These are phyloP conservation scores for Chrysopogon serrulatus DNA, from an alignment of 176 grass and related monocot genomes.

Conservation along the genomic window DNA sequence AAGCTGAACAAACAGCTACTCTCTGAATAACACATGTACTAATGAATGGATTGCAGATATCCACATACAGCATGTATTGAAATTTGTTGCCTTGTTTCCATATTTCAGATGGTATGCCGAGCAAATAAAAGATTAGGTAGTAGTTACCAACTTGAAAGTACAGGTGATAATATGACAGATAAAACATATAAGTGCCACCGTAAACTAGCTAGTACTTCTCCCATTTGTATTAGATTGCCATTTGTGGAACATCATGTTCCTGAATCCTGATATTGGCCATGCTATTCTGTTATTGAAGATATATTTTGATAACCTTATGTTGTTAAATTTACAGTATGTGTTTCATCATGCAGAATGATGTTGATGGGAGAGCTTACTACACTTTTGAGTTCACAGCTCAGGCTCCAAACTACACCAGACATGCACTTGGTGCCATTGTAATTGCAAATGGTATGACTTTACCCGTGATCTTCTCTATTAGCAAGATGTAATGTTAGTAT, in stretches of 20 bases:
- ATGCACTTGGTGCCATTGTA: conserved; percentile 78
- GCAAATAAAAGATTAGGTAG: not conserved
- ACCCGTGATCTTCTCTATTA: not conserved
- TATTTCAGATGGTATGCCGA: not conserved
- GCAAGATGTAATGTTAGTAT: not conserved
- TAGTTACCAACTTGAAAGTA: not conserved
- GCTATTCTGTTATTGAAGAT: not conserved
- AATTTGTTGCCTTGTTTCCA: not conserved
- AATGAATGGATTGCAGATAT: not conserved
- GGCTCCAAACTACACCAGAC: conserved; percentile 86
- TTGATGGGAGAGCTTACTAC: conserved; percentile 90
- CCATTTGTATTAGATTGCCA: not conserved
- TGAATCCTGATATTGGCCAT: not conserved
- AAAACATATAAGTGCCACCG: not conserved
- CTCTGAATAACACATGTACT: not conserved
- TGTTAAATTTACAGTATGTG: not conserved
- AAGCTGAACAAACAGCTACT: not conserved
- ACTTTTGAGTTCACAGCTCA: conserved; percentile 90
- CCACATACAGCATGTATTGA: not conserved
- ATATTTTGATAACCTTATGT: not conserved
- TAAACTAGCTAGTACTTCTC: not conserved
- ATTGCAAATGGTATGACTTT: conserved; percentile 73
- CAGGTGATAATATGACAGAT: not conserved
- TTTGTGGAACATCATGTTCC: not conserved
- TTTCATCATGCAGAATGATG: conserved; percentile 43